These are phyloP conservation scores for Tillandsia leiboldiana DNA, from an alignment of 176 grass and related monocot genomes.

Conservation along the genomic window DNA sequence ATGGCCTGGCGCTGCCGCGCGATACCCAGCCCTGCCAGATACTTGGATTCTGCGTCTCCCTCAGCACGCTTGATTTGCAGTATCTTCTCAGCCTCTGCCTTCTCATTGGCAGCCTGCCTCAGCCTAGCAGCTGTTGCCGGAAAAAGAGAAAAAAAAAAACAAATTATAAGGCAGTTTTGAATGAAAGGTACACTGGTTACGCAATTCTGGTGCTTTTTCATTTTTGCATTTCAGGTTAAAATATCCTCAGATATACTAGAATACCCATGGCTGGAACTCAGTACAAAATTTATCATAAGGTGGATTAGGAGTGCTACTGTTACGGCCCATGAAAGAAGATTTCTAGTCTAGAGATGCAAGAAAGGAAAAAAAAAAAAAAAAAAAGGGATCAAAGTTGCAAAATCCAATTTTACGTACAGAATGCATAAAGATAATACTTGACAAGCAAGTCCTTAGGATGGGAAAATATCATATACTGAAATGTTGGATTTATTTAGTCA, in stretches of 20 bases:
- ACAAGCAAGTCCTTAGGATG: not conserved
- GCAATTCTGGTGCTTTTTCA: too few relatives aligned
- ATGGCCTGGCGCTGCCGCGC: constrained; percentile 56
- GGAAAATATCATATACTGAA: not conserved
- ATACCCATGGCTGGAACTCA: too few relatives aligned
- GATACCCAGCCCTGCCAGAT: constrained; percentile 44
- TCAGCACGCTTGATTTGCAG: constrained; percentile 50
- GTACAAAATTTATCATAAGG: too few relatives aligned
- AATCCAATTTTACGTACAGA: too few relatives aligned
- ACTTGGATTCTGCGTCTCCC: constrained; percentile 60
- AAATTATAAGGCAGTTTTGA: not conserved
- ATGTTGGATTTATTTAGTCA: not conserved
- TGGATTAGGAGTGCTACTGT: too few relatives aligned
- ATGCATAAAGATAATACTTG: too few relatives aligned
- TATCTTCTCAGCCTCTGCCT: constrained; percentile 63
- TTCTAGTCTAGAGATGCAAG: too few relatives aligned
- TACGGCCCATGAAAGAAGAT: too few relatives aligned
- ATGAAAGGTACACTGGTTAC: not conserved
- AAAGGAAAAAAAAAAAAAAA: too few relatives aligned
- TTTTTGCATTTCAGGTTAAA: too few relatives aligned
- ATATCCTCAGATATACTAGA: too few relatives aligned
- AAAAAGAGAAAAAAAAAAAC: not conserved
- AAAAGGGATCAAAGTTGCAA: too few relatives aligned
- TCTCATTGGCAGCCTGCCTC: constrained; percentile 47
- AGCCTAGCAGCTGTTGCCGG: constrained; percentile 41